Evolutionary conservation across 768 basidiomycete genomes (phyloP), one percentile per base, ranked within the genome.

Genomic region (Lyophyllum decastes): DNA sequence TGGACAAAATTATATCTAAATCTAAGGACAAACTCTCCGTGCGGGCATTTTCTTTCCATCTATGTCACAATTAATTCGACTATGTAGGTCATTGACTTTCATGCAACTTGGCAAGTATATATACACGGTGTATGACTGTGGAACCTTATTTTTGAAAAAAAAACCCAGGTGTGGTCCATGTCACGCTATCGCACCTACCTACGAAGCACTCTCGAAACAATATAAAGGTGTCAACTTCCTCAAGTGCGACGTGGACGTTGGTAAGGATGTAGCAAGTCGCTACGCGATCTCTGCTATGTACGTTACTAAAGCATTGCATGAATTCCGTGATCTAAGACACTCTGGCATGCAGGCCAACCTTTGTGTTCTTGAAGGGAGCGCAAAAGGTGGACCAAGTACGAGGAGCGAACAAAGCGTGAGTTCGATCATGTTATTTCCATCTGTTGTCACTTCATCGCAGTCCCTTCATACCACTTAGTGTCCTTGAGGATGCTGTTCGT

Each of bases 131-230:
- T 22, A 45, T 43, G 24, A 57, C 48, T 38, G 2, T 10, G 22
- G 33, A 44, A 14, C 14, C 51, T 49, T 54, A 59, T 30, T 27
- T 43, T 7, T 10, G 40, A 17, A 26, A 2, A 48, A 14, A 21
- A 26, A n/a, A n/a, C n/a, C n/a, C 62, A 92, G 91, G 92, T 94
- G 92, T 79, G 87, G 89, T 1, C 92, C 92, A 34, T 94, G 92
- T 68, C 90, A 91, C 70, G 79, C 80, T 41, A 94, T 94, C 61
- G 92, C 91, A 2, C 92, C 93, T 1, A 72, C 78, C 0, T 94
- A 81, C 59, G 90, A 92, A 63, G 73, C 81, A 0, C 74, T 94
- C 1, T 80, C 90, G 6, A 87, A 85, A 64, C 75, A 90, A 64
- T 86, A 89, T 68, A 75, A 73, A 22, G 77, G 80, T 49, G 91